Evolutionary conservation across 768 basidiomycete genomes (phyloP).

Genomic region (Serendipita indica): DNA sequence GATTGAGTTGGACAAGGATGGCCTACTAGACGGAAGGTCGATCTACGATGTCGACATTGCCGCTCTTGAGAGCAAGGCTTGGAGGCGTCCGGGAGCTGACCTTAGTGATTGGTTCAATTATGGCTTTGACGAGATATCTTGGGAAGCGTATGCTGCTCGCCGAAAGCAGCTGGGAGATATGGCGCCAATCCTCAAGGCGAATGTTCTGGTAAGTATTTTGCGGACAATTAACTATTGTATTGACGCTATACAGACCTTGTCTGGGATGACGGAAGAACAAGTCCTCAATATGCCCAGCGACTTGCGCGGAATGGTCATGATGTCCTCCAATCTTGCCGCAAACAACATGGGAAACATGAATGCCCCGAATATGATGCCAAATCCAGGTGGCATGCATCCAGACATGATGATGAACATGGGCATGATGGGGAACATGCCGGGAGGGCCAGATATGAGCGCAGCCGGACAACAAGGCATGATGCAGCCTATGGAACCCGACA

Average conservation of each 20-base stretch:
- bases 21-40: constrained; percentile 55
- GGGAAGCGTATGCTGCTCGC: constrained; percentile 84
- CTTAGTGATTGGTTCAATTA: constrained; percentile 99
- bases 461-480: constrained; percentile 17
- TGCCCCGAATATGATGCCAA: constrained; percentile 20
- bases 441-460: constrained; percentile 25
- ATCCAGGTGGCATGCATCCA: constrained; percentile 24
- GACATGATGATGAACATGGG: constrained; percentile 40
- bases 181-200: constrained; percentile 64
- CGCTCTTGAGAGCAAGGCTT: constrained; percentile 66
- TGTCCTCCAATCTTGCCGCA: constrained; percentile 29
- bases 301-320: constrained; percentile 76
- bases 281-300: constrained; percentile 64
- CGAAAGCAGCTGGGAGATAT: constrained; percentile 68
- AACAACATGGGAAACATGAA: constrained; percentile 20
- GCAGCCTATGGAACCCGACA: constrained; percentile 33
- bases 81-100: constrained; percentile 85
- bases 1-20: constrained; percentile 53
- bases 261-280: constrained; percentile 71
- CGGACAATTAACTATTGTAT: not conserved
- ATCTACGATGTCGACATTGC: constrained; percentile 75
- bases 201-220: constrained; percentile 50
- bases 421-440: constrained; percentile 53
- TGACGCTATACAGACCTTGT: constrained; percentile 42
- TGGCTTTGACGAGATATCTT: constrained; percentile 92